Conservation (phyloP, 2,329 filamentous ascomycete species). For the Aspergillus ochraceoroseus region DNA sequence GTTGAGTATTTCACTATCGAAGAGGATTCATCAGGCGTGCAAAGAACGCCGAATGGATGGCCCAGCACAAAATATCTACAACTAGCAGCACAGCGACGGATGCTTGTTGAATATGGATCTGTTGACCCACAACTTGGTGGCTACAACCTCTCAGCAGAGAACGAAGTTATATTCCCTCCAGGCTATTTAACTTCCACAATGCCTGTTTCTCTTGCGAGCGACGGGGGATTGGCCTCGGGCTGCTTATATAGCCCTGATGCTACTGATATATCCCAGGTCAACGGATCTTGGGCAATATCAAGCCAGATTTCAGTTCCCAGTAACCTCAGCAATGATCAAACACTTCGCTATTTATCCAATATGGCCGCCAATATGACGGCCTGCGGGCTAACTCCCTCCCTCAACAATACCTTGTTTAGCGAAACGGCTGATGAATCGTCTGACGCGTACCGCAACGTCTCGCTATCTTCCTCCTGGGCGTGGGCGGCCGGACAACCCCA, state of each 20-base stretch:
- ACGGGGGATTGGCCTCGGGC: conserved; percentile 46
- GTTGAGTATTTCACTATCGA: conserved; percentile 50
- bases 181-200: conserved; percentile 42
- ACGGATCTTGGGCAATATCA: conserved; percentile 52
- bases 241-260: conserved; percentile 51
- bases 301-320: conserved; percentile 28
- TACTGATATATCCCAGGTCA: conserved; percentile 41
- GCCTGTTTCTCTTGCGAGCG: conserved; percentile 32
- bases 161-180: conserved; percentile 48
- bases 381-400: conserved; percentile 58
- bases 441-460: conserved; percentile 48
- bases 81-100: conserved; percentile 49
- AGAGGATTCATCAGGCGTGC: conserved; percentile 31
- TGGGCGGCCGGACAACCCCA: conserved; percentile 56
- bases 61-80: conserved; percentile 58
- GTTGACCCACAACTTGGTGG: conserved; percentile 54
- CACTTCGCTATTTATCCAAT: conserved; percentile 32
- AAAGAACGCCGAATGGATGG: conserved; percentile 57
- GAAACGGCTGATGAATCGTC: conserved; percentile 48
- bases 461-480: conserved; percentile 53
- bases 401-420: conserved; percentile 54
- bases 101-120: conserved; percentile 53
- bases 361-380: conserved; percentile 42
- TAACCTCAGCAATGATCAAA: conserved; percentile 24
- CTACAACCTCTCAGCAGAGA: conserved; percentile 54